Base-by-base conservation (phyloP, 768 basidiomycete species). In the Kwoniella shandongensis region DNA sequence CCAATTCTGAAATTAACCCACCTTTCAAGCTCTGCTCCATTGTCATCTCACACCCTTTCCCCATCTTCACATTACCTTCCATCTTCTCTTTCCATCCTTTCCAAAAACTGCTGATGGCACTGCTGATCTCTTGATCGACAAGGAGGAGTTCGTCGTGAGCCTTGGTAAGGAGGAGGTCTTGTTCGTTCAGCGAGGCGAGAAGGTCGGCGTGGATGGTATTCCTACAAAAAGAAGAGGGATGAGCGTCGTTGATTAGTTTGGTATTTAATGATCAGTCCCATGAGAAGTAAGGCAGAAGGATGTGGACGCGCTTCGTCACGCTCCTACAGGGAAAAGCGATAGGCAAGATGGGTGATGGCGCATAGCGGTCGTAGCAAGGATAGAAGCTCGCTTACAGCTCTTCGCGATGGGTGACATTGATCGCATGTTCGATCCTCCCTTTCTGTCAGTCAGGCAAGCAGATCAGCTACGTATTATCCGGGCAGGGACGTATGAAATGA, bases 381-480 rank as follows among this genome's bases (percentile, higher is more conserved):
- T 32, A 32, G 32, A 32, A 13, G n/a, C n/a, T n/a, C 32, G 36
- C 52, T 39, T 26, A 54, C 52, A 54, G 42, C 30, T 44, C 52
- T 2, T 13, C 44, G 18, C 44, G 42, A 20, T 54, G 52, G 1
- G 42, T 38, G 3, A 44, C 32, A 13, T 7, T 20, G 6, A 20
- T 26, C 5, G 42, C 52, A 15, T 35, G 52, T 3, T 25, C 20
- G 13, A 17, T 15, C 25, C 30, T 32, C 32, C 13, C 32, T 32
- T 26, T 35, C 44, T 32, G 22, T 39, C 41, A 44, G 29, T 2
- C 2, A 36, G 8, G 27, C 51, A 23, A 13, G 39, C n/a, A 4
- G 20, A 29, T 51, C 49, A 51, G 49, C 49, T 3, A 23, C 11
- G 8, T 17, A 18, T 18, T 17, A 7, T 18, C 40, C 40, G 22